Evolutionary conservation across 352 stramenopile genomes (phyloP), one percentile per base, ranked within the genome.

Genomic region (Globisporangium irregulare): DNA sequence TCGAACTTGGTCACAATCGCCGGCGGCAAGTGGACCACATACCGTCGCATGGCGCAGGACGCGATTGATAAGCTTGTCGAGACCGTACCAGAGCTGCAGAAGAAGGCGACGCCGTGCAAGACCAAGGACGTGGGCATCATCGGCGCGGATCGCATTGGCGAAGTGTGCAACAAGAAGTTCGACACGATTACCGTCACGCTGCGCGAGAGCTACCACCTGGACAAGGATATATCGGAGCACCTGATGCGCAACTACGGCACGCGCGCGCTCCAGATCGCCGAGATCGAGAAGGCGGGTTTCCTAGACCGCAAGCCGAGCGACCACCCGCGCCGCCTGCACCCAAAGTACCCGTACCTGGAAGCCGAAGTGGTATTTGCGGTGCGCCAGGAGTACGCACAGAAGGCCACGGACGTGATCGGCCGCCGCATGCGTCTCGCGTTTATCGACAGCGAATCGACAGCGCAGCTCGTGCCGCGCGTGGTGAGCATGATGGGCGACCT

Each of bases 1-100:
- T 96, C 90, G 58, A 88, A 94, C 71, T 79, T 99, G 73, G 89
- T 99, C 36, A 98, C 95, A 48, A 98, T 98, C 69, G 93, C 95
- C 20, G 96, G 96, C 22, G 96, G 96, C 66, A 99, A 99, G 81
- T 99, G 96, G 96, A 99, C 96, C 8, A 99, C 96, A 48, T 98
- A 97, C 76, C 87, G 96, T 51, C 84, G 92, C 55, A 99, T 99
- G 96, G 96, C 96, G 3, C 87, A 99, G 76, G 96, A 99, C 66
- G 87, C 91, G 48, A 90, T 98, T 61, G 92, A 98, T 75, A 90
- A 91, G 74, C 76, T 97, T 7, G 80, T 97, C 25, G 82, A 90
- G 70, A 79, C 83, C 14, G 76, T 90, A n/a, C 87, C 92, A 0
- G 80, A 91, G 70, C 64, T 97, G n/a, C 55, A 85, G 71, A 62